Evolutionary conservation across 1,284 basidiomycete species (phyloP), one percentile per base, ranked within the genome.

Genomic region (Marasmius fiardii): DNA sequence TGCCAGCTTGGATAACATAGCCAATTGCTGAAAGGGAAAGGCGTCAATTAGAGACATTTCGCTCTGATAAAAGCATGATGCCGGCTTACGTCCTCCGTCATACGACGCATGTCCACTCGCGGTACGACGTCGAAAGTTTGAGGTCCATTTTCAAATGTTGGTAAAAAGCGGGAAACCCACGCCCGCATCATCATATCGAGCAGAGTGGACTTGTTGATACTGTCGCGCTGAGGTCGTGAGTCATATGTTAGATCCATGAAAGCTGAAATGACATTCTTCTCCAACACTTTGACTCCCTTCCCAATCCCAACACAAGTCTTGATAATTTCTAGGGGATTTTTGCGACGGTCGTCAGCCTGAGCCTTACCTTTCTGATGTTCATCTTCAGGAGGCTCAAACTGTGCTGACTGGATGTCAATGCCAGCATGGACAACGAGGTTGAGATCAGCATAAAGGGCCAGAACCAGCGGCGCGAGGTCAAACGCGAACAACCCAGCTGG

Each of bases 331-430:
- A 74, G 58, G 0, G 80, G 79, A 35, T 72, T 73, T 35, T 47
- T 52, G 18, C 80, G 75, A 35, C 70, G 65, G 14, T 26, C 4
- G 39, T 16, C 47, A 6, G 28, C 26, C 7, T 44, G 43, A 8
- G 3, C 12, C 24, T 20, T 28, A 2, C 44, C 47, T 33, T 49
- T 49, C 24, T 26, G 47, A 31, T 16, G 47, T 33, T 44, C 43
- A 12, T 44, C 43, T 23, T 20, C 20, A 20, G 14, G 49, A 12
- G 44, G 31, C 2, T 14, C 33, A 12, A 31, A 16, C n/a, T 62
- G 58, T 49, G 71, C 76, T 0, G 78, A 80, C 62, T 87, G 84
- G 20, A 90, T 71, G 60, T 89, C 85, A 45, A 88, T 68, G 8
- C 69, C 79, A 43, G 74, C 71, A 18, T 63, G 60, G 44, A 81